Base-by-base conservation (phyloP, 1,284 basidiomycete species). In the Puccinia triticina region DNA sequence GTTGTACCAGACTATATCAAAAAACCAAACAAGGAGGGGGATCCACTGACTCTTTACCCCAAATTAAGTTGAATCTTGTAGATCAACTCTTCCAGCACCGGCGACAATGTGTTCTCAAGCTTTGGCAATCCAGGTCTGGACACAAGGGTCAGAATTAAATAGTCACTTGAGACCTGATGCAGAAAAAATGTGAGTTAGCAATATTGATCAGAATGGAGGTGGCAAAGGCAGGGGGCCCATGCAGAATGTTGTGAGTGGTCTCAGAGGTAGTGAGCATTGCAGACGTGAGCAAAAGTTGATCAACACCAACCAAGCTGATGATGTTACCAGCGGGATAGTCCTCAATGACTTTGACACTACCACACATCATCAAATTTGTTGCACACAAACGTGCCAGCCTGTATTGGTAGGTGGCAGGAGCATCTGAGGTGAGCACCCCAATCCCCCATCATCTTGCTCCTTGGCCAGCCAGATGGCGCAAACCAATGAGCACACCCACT, bases 301-400 rank as follows among this genome's bases (percentile, higher is more conserved):
- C 97, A 87, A 99, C 94, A 91, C 97, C 97, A 89, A 99, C 96
- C 87, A 99, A 93, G 92, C 97, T 97, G 85, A 96, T 89, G 86
- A 99, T 98, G 91, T 99, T 99, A 88, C 97, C 97, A 85, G 96
- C 92, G 69, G 96, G 97, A 89, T 96, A 98, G 85, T 99, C 97
- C 90, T 99, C 97, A 86, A 99, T 97, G 84, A 97, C 94, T 89
- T 99, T 96, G 87, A 98, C 93, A 88, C 94, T 93, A 88, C 97
- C 94, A 89, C 97, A 97, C 97, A 99, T 99, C 97, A 99, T 99
- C 88, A 99, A 91, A n/a, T n/a, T n/a, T n/a, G n/a, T n/a, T n/a
- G n/a, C n/a, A n/a, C n/a, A n/a, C n/a, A n/a, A n/a, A n/a, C n/a
- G n/a, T n/a, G n/a, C n/a, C n/a, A n/a, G n/a, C n/a, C n/a, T n/a